Evolutionary conservation across 768 basidiomycete species (phyloP).

Genomic region (Mycena latifolia): DNA sequence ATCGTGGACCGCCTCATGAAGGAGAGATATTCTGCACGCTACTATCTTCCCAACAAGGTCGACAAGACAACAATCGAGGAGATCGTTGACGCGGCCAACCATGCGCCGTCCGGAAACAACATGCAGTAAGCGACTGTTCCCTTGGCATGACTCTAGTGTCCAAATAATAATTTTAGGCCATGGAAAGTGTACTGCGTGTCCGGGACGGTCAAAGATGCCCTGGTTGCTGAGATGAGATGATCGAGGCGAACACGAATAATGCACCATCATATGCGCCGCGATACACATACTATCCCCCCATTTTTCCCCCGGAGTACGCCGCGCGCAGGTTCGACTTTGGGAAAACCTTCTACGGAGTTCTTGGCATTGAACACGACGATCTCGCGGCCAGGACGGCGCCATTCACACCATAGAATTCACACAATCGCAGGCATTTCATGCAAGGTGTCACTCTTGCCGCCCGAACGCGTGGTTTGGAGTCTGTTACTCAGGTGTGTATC

Average conservation of each 20-base stretch:
- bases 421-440: no score
- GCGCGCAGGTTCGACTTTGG: slow-evolving; percentile 21
- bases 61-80: slow-evolving; percentile 25
- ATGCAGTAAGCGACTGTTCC: slow-evolving; percentile 23
- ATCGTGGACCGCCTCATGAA: slow-evolving; percentile 17
- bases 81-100: slow-evolving; percentile 31
- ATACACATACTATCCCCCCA: slow-evolving; percentile 23
- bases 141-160: neutral
- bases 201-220: slow-evolving; percentile 21
- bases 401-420: no score
- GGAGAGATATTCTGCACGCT: slow-evolving; percentile 29
- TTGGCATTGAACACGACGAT: slow-evolving; percentile 18
- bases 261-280: slow-evolving; percentile 13
- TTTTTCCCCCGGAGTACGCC: slow-evolving; percentile 11
- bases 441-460: no score
- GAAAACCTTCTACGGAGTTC: slow-evolving; percentile 6
- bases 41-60: slow-evolving; percentile 21
- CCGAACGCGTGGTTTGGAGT: no score
- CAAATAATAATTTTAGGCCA: slow-evolving; percentile 15
- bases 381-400: neutral
- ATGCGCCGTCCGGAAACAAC: slow-evolving; percentile 31
- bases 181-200: slow-evolving; percentile 36
- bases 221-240: slow-evolving; percentile 30
- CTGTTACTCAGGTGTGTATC: no score
- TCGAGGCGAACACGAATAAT: slow-evolving; percentile 17